Evolutionary conservation across 2,329 filamentous ascomycete genomes (phyloP), one percentile per base, ranked within the genome.

Genomic region (Botrytis galanthina): DNA sequence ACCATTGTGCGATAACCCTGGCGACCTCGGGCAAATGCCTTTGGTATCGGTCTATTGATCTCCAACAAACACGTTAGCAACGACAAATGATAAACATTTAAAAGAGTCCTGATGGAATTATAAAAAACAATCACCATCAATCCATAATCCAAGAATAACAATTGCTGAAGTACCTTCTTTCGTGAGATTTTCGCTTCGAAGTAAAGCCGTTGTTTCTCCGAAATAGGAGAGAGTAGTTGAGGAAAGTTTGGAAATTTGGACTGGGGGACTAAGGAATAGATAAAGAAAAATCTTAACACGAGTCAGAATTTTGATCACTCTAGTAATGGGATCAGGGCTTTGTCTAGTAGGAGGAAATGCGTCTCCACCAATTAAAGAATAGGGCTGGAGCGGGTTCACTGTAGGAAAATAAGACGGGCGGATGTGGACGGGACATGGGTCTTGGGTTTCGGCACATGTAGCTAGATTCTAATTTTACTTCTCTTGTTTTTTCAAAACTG

Each of bases 111-210:
- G 14, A 51, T 29, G 8, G 16, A 67, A 29, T 54, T 6, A n/a
- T 54, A 4, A 39, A 1, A 67, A 67, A 67, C 64, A 54, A 67
- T 37, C 26, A n/a, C 37, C 18, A 26, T 29, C 48, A 26, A 57
- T 57, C n/a, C 9, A 57, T 22, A 10, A 57, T 42, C 2, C 6
- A 51, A 26, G 4, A 32, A 22, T 42, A 14, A 32, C 9, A 32
- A 68, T 3, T 57, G 6, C 42, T 68, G 5, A 26, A 14, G 8
- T 42, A 57, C 16, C 35, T 57, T 57, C 35, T 68, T 42, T 57
- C 16, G 42, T 35, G 64, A 51, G 48, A 51, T 29, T 42, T 42
- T 68, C 66, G 66, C 48, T 68, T 68, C 66, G 35, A 68, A n/a
- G 26, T 18, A 29, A 51, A 37, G 37, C 26, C 14, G 22, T 68